phyloP scores from a whole-genome alignment of 495 filamentous ascomycete species.

The Xylaria venustula region DNA sequence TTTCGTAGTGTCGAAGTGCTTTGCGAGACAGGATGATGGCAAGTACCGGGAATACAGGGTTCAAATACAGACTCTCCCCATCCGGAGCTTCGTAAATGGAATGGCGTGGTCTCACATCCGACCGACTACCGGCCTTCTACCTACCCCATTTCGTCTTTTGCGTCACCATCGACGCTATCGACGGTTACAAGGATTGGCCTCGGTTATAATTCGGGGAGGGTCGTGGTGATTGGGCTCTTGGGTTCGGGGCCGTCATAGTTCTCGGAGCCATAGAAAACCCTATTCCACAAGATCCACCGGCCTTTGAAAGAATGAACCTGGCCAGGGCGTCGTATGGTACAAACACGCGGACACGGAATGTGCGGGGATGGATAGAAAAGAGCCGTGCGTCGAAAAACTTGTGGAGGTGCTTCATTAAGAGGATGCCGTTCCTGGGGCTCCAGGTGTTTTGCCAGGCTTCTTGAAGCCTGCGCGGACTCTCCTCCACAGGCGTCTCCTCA shows the following conservation, averaged over 20 bases:
- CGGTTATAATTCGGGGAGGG: not conserved
- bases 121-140: not conserved
- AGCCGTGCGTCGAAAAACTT: not conserved
- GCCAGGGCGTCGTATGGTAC: not conserved
- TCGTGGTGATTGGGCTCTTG: not conserved
- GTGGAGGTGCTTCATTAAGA: constrained; percentile 7
- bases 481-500: not conserved
- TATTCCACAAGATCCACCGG: not conserved
- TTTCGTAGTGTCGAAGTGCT: no score
- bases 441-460: not conserved
- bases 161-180: not conserved
- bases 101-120: no score
- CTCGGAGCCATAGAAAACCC: no score
- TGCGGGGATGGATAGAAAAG: constrained; percentile 2
- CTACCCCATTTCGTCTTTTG: not conserved
- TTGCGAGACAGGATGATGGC: no score
- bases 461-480: not conserved
- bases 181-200: not conserved
- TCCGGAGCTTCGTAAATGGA: no score
- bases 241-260: not conserved
- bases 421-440: not conserved
- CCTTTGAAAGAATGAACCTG: not conserved
- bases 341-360: not conserved
- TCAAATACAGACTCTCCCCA: no score
- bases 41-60: no score